These are phyloP conservation scores for Voacanga thouarsii DNA, from an alignment of 257 asterid species.

Conservation along the genomic window DNA sequence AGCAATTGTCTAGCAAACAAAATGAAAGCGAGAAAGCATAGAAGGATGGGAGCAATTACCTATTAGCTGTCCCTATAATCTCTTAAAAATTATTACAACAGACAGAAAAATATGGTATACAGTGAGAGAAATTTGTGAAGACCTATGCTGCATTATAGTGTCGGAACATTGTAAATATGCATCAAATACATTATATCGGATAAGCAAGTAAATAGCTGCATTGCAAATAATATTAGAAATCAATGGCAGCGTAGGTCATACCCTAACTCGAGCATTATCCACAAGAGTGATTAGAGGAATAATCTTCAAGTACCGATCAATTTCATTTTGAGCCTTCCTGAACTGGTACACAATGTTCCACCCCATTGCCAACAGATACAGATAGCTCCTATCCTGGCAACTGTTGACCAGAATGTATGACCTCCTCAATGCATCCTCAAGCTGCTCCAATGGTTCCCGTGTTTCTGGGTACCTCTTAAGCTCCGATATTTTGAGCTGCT, in stretches of 20 bases:
- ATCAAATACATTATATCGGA: neutral
- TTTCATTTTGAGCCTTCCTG: conserved; percentile 81
- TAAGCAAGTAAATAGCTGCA: conserved; percentile 2
- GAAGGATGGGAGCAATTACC: neutral
- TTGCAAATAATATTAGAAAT: neutral
- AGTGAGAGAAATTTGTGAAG: neutral
- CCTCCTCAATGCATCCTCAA: conserved; percentile 85
- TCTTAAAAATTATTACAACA: neutral
- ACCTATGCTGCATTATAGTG: neutral
- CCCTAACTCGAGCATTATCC: conserved; percentile 94
- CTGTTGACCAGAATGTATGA: conserved; percentile 74
- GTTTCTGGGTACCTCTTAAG: conserved; percentile 79
- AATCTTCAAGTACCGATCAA: conserved; percentile 81
- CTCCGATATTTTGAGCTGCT: conserved; percentile 72
- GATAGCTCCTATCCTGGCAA: conserved; percentile 81
- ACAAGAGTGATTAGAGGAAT: conserved; percentile 89
- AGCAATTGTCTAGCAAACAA: too few species aligned
- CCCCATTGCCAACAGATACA: conserved; percentile 89
- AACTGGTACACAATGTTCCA: conserved; percentile 98
- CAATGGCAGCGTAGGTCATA: conserved; percentile 26
- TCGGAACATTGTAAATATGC: too few species aligned
- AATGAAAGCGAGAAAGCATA: too few species aligned
- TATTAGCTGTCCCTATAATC: neutral
- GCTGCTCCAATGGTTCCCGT: conserved; percentile 83
- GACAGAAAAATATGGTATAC: neutral